A percentile compares a stretch with the other conserved stretches of the same genome.
Evolutionary conservation across 129 eudicot species (phyloP).

Genomic region (Calendula officinalis): DNA sequence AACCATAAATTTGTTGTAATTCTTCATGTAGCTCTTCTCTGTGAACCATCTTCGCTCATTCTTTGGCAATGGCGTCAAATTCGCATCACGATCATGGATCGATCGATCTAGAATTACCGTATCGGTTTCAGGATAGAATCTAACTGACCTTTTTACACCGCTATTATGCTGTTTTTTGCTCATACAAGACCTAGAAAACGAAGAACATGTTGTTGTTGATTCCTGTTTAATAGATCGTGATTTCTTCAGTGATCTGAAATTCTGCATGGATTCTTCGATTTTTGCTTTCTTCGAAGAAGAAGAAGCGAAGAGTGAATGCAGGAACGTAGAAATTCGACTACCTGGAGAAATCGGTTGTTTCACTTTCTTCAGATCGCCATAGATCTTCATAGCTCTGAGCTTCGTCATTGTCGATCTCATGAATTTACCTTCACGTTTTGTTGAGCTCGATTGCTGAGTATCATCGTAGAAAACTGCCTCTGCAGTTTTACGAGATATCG

Average conservation of each 20-base stretch:
- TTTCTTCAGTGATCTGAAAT: constrained; percentile 40
- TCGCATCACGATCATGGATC: constrained; percentile 18
- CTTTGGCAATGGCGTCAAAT: constrained; percentile 26
- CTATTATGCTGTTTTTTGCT: constrained; percentile 40
- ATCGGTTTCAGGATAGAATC: constrained; percentile 60
- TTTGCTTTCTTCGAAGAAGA: constrained; percentile 44
- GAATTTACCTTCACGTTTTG: constrained; percentile 45
- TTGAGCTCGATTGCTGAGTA: constrained; percentile 5
- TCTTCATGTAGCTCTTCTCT: constrained; percentile 27
- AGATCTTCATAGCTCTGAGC: constrained; percentile 67
- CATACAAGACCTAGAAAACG: constrained; percentile 64
- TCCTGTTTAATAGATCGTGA: constrained; percentile 64
- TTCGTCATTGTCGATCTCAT: constrained; percentile 49
- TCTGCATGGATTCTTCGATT: constrained; percentile 29
- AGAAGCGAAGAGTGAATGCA: constrained; percentile 59
- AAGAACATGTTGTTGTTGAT: constrained; percentile 39
- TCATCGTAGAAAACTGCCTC: constrained; percentile 18
- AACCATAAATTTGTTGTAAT: constrained; percentile 26
- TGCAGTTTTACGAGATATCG: constrained; percentile 15
- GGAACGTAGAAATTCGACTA: constrained; percentile 51
- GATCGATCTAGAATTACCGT: constrained; percentile 30
- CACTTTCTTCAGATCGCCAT: constrained; percentile 65
- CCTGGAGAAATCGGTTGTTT: constrained; percentile 89
- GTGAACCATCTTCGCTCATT: constrained; percentile 34
- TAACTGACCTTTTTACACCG: constrained; percentile 59